Evolutionary conservation across 176 grass and related monocot species (phyloP), one percentile per base, ranked within the genome.

Genomic region (Poa pratensis): DNA sequence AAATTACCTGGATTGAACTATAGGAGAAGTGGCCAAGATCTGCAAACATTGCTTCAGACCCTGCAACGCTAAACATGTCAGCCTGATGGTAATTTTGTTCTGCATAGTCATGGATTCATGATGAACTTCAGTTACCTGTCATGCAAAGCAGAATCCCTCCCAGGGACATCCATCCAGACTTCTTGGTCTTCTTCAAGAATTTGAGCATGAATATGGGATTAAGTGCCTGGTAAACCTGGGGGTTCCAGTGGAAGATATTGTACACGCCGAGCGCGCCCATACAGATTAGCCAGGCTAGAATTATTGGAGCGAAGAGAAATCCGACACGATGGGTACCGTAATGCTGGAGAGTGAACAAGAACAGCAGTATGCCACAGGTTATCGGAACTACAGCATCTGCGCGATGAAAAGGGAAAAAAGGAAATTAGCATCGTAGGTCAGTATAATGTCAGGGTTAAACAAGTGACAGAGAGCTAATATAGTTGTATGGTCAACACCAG

Each of bases 41-140:
- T 9, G 96, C 94, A 88, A 99, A 99, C 96, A 99, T 99, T 27
- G 96, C 96, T 84, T 99, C 96, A 5, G 96, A 99, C 72, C 96
- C 96, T 99, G 90, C 80, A 82, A 81, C 15, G 20, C 3, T 71
- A 81, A 84, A 35, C 20, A 76, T 79, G 20, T 78, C 30, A 59
- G 18, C 7, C 19, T 42, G 40, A 42, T 42, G 40, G 40, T 1
- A 42, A 46, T 1, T 46, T 10, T 4, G 7, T 45, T 1, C 46
- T 45, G 6, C 9, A 45, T 7, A 50, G 24, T 22, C 20, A 59
- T 22, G 19, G 19, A 13, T 69, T 10, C 18, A 11, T 48, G 14
- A 17, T 86, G 6, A 70, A 73, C 10, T 61, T 69, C 16, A 59
- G 10, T 59, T 78, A 99, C 97, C 97, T 86, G 97, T 99, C 85